Evolutionary conservation across 495 filamentous ascomycete genomes (phyloP).

Genomic region (Tetracladium marchalianum): DNA sequence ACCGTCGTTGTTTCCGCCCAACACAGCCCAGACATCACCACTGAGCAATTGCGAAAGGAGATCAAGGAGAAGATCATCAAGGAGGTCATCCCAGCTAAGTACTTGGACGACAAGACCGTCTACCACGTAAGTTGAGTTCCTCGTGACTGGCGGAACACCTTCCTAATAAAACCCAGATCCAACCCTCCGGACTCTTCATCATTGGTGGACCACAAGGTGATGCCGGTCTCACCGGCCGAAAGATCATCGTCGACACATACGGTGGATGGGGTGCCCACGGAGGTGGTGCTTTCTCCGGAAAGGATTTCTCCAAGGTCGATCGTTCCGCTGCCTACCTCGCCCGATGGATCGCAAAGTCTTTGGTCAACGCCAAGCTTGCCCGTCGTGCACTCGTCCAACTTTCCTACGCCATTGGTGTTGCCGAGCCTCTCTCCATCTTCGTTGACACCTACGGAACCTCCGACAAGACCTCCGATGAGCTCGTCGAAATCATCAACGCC

Average conservation of each 20-base stretch:
- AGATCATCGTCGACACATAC: constrained; percentile 99
- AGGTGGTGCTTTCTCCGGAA: constrained; percentile 99
- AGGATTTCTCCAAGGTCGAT: constrained; percentile 99
- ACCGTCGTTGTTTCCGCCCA: constrained; percentile 95
- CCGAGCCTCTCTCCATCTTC: constrained; percentile 88
- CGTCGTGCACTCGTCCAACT: constrained; percentile 93
- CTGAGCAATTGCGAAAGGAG: constrained; percentile 86
- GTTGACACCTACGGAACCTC: constrained; percentile 81
- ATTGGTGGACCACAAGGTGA: constrained; percentile 99
- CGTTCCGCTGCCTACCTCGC: constrained; percentile 94
- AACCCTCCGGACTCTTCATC: constrained; percentile 97
- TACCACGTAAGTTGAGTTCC: constrained; percentile 62
- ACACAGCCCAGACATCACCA: constrained; percentile 81
- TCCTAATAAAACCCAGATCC: constrained; percentile 46
- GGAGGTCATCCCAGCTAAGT: constrained; percentile 83
- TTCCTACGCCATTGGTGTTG: constrained; percentile 97
- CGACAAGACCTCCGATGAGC: constrained; percentile 60
- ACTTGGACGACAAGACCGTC: constrained; percentile 82
- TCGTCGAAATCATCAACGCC: constrained; percentile 83
- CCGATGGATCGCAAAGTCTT: constrained; percentile 97
- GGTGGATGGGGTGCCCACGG: constrained; percentile 99
- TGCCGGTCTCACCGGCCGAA: constrained; percentile 95
- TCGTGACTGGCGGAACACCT: neutral
- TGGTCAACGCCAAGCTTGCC: constrained; percentile 78
- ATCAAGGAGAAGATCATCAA: constrained; percentile 97